Percentiles rank a stretch among this genome's conserved stretches.
Conservation (phyloP, 768 basidiomycete genomes). For the Phylloporus sp. region DNA sequence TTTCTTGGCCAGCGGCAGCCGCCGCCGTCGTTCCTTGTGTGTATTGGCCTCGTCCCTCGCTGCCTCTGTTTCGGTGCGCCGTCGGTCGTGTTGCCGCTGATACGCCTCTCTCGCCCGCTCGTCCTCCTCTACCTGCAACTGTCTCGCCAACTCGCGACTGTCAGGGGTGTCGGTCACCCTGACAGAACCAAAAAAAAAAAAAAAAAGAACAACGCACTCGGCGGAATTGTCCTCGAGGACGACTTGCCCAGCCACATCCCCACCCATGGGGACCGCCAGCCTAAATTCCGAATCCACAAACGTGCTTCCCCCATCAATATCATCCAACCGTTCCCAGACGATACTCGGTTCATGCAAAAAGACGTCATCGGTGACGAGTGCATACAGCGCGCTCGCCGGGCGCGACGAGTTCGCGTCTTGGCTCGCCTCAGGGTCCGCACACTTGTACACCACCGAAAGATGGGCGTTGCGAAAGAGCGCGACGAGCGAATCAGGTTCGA, state of each 20-base stretch:
- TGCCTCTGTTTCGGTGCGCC: slow-evolving; percentile 15
- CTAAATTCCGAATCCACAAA: slow-evolving; percentile 77
- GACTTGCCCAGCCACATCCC: slow-evolving; percentile 74
- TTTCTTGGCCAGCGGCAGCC: slow-evolving; percentile 35
- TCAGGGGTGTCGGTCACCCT: neutral
- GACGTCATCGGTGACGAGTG: slow-evolving; percentile 81
- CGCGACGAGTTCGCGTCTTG: slow-evolving; percentile 16
- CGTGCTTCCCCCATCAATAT: slow-evolving; percentile 73
- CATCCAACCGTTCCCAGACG: slow-evolving; percentile 89
- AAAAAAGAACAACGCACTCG: slow-evolving; percentile 49
- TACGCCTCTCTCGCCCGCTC: slow-evolving; percentile 41
- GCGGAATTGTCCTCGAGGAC: slow-evolving; percentile 47
- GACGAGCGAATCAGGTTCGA: slow-evolving; percentile 56
- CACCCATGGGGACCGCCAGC: slow-evolving; percentile 63
- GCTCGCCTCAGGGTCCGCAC: too few relatives aligned
- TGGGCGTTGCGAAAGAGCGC: slow-evolving; percentile 91
- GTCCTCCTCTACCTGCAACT: slow-evolving; percentile 82
- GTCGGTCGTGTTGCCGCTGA: slow-evolving; percentile 26
- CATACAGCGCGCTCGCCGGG: slow-evolving; percentile 50
- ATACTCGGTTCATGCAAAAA: slow-evolving; percentile 75
- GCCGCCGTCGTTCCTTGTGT: neutral
- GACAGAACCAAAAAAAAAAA: neutral
- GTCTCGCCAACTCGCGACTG: slow-evolving; percentile 67
- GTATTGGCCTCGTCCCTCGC: neutral
- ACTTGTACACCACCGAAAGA: slow-evolving; percentile 80